Evolutionary conservation across 768 basidiomycete species (phyloP).

Genomic region (Boletus reticulatus): DNA sequence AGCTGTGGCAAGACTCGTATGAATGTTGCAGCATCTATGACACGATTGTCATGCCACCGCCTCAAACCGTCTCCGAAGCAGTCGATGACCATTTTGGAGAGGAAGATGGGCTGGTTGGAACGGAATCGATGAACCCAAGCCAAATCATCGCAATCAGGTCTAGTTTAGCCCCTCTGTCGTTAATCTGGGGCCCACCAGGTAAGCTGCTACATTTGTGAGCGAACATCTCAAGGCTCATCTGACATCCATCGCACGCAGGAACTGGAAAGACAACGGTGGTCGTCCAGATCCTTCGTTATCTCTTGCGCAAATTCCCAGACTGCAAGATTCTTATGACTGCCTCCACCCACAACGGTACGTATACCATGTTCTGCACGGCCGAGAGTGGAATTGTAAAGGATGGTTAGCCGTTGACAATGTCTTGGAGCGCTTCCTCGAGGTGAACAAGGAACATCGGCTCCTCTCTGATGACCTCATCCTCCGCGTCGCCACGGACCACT

Average conservation of each 20-base stretch:
- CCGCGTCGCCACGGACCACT: conserved; percentile 64
- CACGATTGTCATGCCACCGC: conserved; percentile 38
- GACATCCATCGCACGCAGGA: conserved; percentile 34
- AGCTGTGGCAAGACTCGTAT: conserved; percentile 41
- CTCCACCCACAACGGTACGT: conserved; percentile 63
- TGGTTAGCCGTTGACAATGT: conserved; percentile 70
- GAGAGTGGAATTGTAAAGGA: not conserved
- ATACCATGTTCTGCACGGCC: no score
- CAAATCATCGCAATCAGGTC: conserved; percentile 51
- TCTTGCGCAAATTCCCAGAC: conserved; percentile 33
- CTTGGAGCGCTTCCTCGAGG: conserved; percentile 54
- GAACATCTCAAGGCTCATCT: not conserved
- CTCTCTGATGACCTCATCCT: conserved; percentile 57
- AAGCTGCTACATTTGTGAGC: not conserved
- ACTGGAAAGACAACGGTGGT: conserved; percentile 75
- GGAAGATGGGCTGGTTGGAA: conserved; percentile 13
- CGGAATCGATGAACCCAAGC: conserved; percentile 47
- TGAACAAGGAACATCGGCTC: conserved; percentile 44
- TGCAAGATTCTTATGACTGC: conserved; percentile 66
- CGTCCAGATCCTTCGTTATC: conserved; percentile 51
- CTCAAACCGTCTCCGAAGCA: conserved; percentile 18
- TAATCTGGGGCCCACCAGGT: conserved; percentile 76
- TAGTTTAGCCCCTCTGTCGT: conserved; percentile 42
- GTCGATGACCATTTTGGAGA: not conserved
- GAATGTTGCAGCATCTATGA: conserved; percentile 50